Evolutionary conservation across 306 rosid species (phyloP).

Genomic region (Quercus bicolor): DNA sequence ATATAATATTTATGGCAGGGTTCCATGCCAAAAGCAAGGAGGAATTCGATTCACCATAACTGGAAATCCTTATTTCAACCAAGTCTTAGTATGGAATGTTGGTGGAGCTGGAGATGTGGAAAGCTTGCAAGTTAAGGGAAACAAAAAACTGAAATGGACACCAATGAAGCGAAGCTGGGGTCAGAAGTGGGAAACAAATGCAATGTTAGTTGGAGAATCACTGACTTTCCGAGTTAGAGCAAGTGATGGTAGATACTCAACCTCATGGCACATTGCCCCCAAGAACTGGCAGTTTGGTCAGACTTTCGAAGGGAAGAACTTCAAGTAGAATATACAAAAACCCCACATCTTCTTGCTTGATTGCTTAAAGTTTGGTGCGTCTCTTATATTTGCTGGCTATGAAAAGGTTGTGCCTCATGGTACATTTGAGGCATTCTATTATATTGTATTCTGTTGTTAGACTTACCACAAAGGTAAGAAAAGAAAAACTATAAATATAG

Average conservation of each 20-base stretch:
- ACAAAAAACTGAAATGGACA: constrained; percentile 56
- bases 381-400: not conserved
- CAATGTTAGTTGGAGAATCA: constrained; percentile 55
- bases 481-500: no score
- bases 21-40: constrained; percentile 57
- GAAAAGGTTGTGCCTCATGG: not conserved
- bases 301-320: constrained; percentile 66
- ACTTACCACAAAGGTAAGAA: no score
- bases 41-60: constrained; percentile 66
- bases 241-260: constrained; percentile 53
- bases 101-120: constrained; percentile 73
- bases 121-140: constrained; percentile 57
- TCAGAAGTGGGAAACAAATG: constrained; percentile 64
- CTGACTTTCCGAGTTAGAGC: constrained; percentile 55
- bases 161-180: constrained; percentile 62
- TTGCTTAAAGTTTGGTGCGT: not conserved
- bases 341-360: no score
- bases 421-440: no score
- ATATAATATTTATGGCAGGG: constrained; percentile 22
- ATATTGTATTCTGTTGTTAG: no score
- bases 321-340: constrained; percentile 8
- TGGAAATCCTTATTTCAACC: constrained; percentile 70
- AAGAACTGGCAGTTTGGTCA: constrained; percentile 71
- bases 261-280: constrained; percentile 46
- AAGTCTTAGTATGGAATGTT: constrained; percentile 60